Conservation (phyloP, 2,329 filamentous ascomycete species). For the Teratosphaeriaceae sp. region DNA sequence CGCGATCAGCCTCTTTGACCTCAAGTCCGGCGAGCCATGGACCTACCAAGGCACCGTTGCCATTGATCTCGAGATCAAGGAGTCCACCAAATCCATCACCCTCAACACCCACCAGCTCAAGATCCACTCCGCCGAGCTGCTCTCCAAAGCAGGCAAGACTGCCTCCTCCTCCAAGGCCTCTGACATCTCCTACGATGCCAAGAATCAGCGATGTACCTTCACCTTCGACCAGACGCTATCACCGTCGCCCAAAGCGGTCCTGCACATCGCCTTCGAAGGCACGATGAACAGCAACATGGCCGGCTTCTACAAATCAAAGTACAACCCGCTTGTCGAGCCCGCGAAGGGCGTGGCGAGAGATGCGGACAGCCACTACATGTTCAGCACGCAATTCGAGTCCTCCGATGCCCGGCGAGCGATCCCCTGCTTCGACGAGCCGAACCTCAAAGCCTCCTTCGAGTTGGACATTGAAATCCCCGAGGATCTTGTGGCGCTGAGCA, state of each 20-base stretch:
- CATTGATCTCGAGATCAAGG: conserved; percentile 68
- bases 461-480: conserved; percentile 86
- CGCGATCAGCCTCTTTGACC: conserved; percentile 68
- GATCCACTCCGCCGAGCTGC: conserved; percentile 60
- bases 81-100: conserved; percentile 67
- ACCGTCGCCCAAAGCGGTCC: conserved; percentile 55
- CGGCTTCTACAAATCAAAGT: conserved; percentile 90
- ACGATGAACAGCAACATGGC: conserved; percentile 90
- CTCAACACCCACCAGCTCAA: conserved; percentile 83
- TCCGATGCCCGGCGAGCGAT: conserved; percentile 93
- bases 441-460: conserved; percentile 93
- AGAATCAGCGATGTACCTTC: conserved; percentile 76
- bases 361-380: conserved; percentile 54
- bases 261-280: conserved; percentile 70
- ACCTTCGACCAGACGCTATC: conserved; percentile 67
- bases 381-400: conserved; percentile 96
- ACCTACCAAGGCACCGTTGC: conserved; percentile 79
- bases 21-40: conserved; percentile 67
- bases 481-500: conserved; percentile 82
- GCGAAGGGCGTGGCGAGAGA: conserved; percentile 72
- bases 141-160: conserved; percentile 51
- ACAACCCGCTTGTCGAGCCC: conserved; percentile 70
- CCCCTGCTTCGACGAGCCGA: conserved; percentile 97
- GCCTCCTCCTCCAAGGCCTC: conserved; percentile 54
- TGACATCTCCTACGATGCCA: conserved; percentile 71